Base-by-base conservation (phyloP, 768 basidiomycete species). In the Trametes cingulata region DNA sequence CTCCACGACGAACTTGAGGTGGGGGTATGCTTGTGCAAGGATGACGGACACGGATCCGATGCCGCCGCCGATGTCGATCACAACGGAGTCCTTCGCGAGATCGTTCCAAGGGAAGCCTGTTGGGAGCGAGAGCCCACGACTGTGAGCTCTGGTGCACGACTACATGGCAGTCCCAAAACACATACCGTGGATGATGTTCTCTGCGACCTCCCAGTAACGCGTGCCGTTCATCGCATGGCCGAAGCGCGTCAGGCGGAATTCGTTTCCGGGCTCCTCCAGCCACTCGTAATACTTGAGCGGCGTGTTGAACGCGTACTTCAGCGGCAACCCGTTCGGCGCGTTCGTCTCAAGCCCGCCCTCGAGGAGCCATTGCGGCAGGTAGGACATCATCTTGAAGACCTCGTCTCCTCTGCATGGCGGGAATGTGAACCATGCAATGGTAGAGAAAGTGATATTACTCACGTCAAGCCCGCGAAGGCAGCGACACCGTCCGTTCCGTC, bases 211-310 rank as follows among this genome's bases (percentile, higher is more conserved):
- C 86, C 88, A 90, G 3, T 80, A 80, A 22, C 77, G 80, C 9
- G 87, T 86, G 24, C 85, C 87, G 9, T 77, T 77, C 88, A 91
- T 91, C 3, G 87, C 86, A 56, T 82, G 83, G 19, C 86, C 87
- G 66, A 90, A 90, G 25, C 87, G 77, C 59, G 83, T 79, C 53
- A 89, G 75, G 47, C 87, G 66, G 6, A 52, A 63, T 22, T 73
- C 70, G 52, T 72, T 64, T 14, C 75, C 77, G 22, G 80, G 80
- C 19, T 84, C 83, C 69, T 90, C 89, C 6, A 91, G 75, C 89
- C 89, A 91, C 6, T 79, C 81, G 64, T 90, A 91, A 66, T 79
- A 89, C 1, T 20, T 72, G 65, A 55, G 72, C 66, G 63, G 70
- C 25, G 72, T 78, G 0, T 76, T 75, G 65, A 90, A 89, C 8